phyloP scores from a whole-genome alignment of 768 basidiomycete species.

The Lentinula sp. region DNA sequence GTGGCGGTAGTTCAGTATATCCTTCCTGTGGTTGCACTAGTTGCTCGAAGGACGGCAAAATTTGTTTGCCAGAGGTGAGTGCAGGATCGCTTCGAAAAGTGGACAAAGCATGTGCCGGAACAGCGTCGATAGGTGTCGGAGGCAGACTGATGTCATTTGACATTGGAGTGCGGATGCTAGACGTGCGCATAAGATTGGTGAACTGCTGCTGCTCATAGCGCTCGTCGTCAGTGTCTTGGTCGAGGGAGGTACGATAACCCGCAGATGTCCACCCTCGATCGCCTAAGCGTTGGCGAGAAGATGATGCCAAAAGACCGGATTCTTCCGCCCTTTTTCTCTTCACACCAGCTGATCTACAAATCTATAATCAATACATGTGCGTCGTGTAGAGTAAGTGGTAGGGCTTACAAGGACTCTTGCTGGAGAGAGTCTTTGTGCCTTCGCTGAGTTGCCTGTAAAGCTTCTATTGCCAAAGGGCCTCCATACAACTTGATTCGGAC shows the following conservation, averaged over 20 bases:
- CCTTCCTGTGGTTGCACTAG: neutral
- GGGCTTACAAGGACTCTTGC: neutral
- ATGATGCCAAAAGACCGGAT: neutral
- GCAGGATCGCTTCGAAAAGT: neutral
- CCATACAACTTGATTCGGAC: constrained; percentile 12
- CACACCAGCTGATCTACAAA: neutral
- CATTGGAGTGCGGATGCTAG: constrained; percentile 7
- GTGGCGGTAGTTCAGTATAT: neutral
- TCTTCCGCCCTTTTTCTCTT: constrained; percentile 6
- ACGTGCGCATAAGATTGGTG: constrained; percentile 5
- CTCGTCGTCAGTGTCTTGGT: neutral
- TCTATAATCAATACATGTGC: neutral
- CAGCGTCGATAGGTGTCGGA: neutral
- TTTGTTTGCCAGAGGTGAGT: neutral
- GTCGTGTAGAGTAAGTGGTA: neutral
- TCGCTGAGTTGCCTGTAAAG: constrained; percentile 10
- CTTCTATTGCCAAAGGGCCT: constrained; percentile 11
- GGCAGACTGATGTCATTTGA: neutral
- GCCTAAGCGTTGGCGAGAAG: constrained; percentile 6
- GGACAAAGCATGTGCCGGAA: neutral
- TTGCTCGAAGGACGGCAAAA: neutral
- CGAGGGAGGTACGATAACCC: neutral
- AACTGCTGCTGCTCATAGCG: neutral
- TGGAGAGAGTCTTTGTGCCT: neutral
- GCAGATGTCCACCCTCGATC: neutral